phyloP scores from a whole-genome alignment of 2,329 filamentous ascomycete genomes.

The Tolypocladium tundrense region DNA sequence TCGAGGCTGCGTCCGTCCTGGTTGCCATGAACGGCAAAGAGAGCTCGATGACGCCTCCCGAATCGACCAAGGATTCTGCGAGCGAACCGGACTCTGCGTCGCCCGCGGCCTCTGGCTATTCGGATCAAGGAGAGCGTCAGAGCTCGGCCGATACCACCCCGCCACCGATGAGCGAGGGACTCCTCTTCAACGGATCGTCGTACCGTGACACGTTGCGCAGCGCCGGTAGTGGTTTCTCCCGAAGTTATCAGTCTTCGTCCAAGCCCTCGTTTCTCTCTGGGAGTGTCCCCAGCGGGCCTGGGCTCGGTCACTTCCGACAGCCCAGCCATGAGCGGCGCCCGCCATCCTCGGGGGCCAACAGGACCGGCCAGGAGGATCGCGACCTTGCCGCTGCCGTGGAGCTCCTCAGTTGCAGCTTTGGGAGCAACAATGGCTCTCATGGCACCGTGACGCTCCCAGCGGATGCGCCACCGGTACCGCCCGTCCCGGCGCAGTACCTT shows the following conservation, averaged over 20 bases:
- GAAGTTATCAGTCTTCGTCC: conserved; percentile 68
- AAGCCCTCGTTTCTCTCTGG: conserved; percentile 31
- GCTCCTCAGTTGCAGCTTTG: conserved; percentile 82
- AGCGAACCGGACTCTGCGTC: conserved; percentile 79
- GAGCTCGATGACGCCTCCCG: conserved; percentile 49
- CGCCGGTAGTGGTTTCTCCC: conserved; percentile 50
- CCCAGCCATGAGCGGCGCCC: conserved; percentile 69
- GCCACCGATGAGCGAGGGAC: conserved; percentile 63
- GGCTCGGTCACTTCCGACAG: conserved; percentile 54
- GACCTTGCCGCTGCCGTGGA: conserved; percentile 86
- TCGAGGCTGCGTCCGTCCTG: conserved; percentile 93
- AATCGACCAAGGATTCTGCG: conserved; percentile 55
- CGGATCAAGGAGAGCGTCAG: conserved; percentile 63
- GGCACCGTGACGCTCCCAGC: conserved; percentile 51
- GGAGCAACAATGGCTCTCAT: conserved; percentile 59
- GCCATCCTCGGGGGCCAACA: conserved; percentile 66
- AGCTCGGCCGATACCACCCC: conserved; percentile 92
- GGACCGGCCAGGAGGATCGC: conserved; percentile 70
- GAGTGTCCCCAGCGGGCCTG: conserved; percentile 36
- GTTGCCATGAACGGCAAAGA: conserved; percentile 69
- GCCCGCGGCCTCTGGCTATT: conserved; percentile 70
- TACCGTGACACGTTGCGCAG: conserved; percentile 51
- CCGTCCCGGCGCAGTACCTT: conserved; percentile 71
- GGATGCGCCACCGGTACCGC: conserved; percentile 80
- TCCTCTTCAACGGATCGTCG: conserved; percentile 39